phyloP scores from a whole-genome alignment of 768 basidiomycete species.

The Pleurotus giganteus region DNA sequence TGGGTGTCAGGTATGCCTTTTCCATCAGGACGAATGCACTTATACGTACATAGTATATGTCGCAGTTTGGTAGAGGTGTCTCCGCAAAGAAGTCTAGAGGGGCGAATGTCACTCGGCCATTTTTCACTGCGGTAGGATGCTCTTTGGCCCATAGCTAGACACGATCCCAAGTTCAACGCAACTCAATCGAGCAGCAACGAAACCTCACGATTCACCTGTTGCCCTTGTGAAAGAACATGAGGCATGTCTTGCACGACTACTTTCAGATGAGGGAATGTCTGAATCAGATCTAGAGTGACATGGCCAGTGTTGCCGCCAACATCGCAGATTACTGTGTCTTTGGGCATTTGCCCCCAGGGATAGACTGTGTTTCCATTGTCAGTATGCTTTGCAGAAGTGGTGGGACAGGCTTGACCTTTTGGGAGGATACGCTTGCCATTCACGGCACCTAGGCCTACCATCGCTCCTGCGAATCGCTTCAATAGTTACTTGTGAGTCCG shows the following conservation, averaged over 20 bases:
- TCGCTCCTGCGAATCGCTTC: slow-evolving; percentile 27
- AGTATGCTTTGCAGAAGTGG: neutral
- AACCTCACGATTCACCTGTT: slow-evolving; percentile 14
- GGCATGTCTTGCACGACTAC: slow-evolving; percentile 38
- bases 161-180: neutral
- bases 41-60: slow-evolving; percentile 24
- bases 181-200: neutral
- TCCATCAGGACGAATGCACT: neutral
- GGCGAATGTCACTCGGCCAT: slow-evolving; percentile 15
- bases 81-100: slow-evolving; percentile 25
- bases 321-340: slow-evolving; percentile 32
- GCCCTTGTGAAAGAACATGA: slow-evolving; percentile 26
- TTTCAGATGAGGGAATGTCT: slow-evolving; percentile 30
- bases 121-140: neutral
- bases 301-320: slow-evolving; percentile 38
- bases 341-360: slow-evolving; percentile 30
- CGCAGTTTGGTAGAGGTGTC: slow-evolving; percentile 15
- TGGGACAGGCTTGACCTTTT: slow-evolving; percentile 16
- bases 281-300: slow-evolving; percentile 28
- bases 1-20: too few relatives aligned
- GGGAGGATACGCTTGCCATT: slow-evolving; percentile 27
- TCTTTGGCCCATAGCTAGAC: neutral
- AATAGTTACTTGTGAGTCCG: neutral
- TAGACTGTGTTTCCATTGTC: slow-evolving; percentile 22
- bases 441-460: slow-evolving; percentile 28